These are phyloP conservation scores for Candida quercuum DNA, from an alignment of 805 yeast species.

Conservation along the genomic window DNA sequence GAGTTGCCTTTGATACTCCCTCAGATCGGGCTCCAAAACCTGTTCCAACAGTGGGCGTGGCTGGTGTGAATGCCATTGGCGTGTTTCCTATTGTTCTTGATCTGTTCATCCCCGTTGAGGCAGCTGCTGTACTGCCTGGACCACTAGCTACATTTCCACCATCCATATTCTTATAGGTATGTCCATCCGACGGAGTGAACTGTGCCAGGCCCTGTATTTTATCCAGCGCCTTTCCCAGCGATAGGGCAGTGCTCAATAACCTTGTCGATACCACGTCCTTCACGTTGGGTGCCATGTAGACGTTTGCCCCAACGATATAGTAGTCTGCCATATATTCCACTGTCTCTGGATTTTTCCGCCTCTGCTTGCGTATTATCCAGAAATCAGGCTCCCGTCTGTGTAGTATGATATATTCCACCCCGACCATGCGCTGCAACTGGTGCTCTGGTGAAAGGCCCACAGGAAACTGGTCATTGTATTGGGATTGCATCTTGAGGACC, in stretches of 20 bases:
- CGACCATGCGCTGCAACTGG: slow-evolving; percentile 73
- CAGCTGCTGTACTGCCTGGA: slow-evolving; percentile 5
- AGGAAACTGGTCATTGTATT: slow-evolving; percentile 54
- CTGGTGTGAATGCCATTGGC: slow-evolving; percentile 23
- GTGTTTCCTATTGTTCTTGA: slow-evolving; percentile 22
- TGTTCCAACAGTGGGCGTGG: slow-evolving; percentile 13
- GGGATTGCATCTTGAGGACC: slow-evolving; percentile 91
- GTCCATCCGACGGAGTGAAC: slow-evolving; percentile 60
- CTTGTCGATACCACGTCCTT: slow-evolving; percentile 71
- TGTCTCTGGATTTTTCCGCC: slow-evolving; percentile 48
- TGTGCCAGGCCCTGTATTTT: slow-evolving; percentile 43
- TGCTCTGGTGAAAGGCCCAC: slow-evolving; percentile 35
- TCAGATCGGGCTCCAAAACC: slow-evolving; percentile 3
- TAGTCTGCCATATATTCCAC: slow-evolving; percentile 64
- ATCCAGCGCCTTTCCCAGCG: slow-evolving; percentile 41
- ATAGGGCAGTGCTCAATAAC: slow-evolving; percentile 29
- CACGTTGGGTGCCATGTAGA: slow-evolving; percentile 83
- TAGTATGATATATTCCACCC: slow-evolving; percentile 77
- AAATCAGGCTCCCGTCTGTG: slow-evolving; percentile 82
- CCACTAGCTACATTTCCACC: not conserved
- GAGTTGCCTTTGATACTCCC: slow-evolving; percentile 15
- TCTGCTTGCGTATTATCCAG: slow-evolving; percentile 86
- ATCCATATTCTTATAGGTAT: slow-evolving; percentile 32
- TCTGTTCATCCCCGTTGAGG: too few relatives aligned
- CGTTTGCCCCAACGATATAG: slow-evolving; percentile 86